phyloP scores from a whole-genome alignment of 2,329 filamentous ascomycete species.

The Fusarium newnesense region DNA sequence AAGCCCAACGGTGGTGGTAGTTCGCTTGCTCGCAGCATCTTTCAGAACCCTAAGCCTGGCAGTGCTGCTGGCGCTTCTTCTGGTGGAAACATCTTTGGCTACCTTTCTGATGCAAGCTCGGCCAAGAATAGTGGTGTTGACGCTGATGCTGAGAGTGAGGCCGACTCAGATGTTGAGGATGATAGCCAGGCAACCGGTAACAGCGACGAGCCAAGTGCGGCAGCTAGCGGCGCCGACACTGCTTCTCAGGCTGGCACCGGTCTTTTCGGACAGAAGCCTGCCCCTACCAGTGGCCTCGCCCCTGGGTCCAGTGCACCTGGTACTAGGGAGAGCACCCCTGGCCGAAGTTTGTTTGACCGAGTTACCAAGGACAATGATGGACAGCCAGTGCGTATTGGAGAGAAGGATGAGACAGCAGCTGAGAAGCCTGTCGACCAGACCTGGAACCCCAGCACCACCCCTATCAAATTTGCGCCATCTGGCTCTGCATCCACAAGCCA shows the following conservation, averaged over 20 bases:
- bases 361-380: conserved; percentile 62
- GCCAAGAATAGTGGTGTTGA: conserved; percentile 64
- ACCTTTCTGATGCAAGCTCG: conserved; percentile 67
- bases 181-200: conserved; percentile 54
- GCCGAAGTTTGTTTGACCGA: conserved; percentile 66
- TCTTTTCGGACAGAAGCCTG: conserved; percentile 48
- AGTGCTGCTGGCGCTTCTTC: conserved; percentile 37
- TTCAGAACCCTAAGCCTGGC: conserved; percentile 53
- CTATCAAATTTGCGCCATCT: conserved; percentile 64
- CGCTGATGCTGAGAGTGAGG: conserved; percentile 58
- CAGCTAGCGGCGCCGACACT: conserved; percentile 55
- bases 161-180: conserved; percentile 56
- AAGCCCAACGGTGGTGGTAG: conserved; percentile 50
- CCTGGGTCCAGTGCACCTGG: conserved; percentile 52
- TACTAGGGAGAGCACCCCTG: conserved; percentile 57
- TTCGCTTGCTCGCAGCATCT: conserved; percentile 54
- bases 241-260: conserved; percentile 47
- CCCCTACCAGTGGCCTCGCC: conserved; percentile 39
- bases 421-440: conserved; percentile 52
- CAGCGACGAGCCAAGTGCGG: conserved; percentile 56
- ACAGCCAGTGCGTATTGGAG: conserved; percentile 57
- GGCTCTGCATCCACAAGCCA: conserved; percentile 45
- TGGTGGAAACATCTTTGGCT: conserved; percentile 66
- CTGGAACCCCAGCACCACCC: conserved; percentile 58
- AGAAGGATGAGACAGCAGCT: conserved; percentile 35